A percentile compares a stretch with the other conserved stretches of the same genome.
phyloP scores from a whole-genome alignment of 345 rosid genomes.

The Brassica napus region Da-Ae NC_063446.1:38559001-38559500 shows the following conservation, averaged over 20 bases:
- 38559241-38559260: background rate
- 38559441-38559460: background rate
- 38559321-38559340: conserved; percentile 3
- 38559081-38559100: background rate
- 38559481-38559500: no score
- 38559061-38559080: background rate
- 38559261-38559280: background rate
- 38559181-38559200: background rate
- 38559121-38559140: background rate
- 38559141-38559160: background rate
- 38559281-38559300: background rate
- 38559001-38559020: background rate
- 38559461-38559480: background rate
- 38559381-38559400: background rate
- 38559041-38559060: background rate
- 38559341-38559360: background rate
- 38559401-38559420: background rate
- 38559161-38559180: background rate
- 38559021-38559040: background rate
- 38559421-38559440: background rate
- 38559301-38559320: conserved; percentile 16
- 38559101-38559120: background rate
- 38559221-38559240: conserved; percentile 1
- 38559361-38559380: background rate
- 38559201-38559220: background rate